These are phyloP conservation scores for Penicillium ucsense DNA, from an alignment of 495 filamentous ascomycete species.

Conservation along the genomic window DNA sequence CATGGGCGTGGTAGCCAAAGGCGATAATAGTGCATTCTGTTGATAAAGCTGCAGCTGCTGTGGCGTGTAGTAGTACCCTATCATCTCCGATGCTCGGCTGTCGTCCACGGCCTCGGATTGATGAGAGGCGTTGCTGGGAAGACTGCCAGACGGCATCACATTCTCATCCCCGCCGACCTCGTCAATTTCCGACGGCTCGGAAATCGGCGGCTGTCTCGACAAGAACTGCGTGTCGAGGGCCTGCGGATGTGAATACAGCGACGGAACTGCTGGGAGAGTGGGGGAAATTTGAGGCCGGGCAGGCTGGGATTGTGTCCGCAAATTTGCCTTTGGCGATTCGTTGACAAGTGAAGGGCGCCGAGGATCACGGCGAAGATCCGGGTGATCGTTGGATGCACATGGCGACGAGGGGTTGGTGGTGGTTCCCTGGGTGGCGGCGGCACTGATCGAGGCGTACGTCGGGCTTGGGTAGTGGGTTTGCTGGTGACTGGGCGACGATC, in stretches of 20 bases:
- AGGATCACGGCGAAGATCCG: conserved; percentile 46
- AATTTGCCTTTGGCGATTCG: conserved; percentile 39
- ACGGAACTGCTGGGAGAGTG: conserved; percentile 22
- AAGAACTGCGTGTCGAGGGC: conserved; percentile 26
- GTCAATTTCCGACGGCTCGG: conserved; percentile 26
- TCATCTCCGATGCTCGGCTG: conserved; percentile 46
- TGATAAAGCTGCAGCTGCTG: conserved; percentile 42
- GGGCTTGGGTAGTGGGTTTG: conserved; percentile 37
- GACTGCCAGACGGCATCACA: conserved; percentile 31
- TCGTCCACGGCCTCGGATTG: conserved; percentile 38
- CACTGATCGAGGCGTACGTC: conserved; percentile 35
- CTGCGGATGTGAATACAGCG: conserved; percentile 30
- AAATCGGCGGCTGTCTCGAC: conserved; percentile 21
- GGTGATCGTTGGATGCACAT: conserved; percentile 41
- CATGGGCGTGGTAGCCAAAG: conserved; percentile 32
- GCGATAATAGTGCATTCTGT: conserved; percentile 34
- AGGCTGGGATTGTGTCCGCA: conserved; percentile 59
- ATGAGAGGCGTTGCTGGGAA: conserved; percentile 27
- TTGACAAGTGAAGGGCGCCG: conserved; percentile 49
- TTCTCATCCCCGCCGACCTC: conserved; percentile 34
- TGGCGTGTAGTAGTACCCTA: conserved; percentile 56
- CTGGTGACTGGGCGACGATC: conserved; percentile 31
- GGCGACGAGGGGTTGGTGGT: conserved; percentile 57
- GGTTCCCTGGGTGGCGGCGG: conserved; percentile 35
- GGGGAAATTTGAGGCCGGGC: conserved; percentile 44